Evolutionary conservation across 2,329 filamentous ascomycete species (phyloP).

Genomic region (Fusarium vanettenii): DNA sequence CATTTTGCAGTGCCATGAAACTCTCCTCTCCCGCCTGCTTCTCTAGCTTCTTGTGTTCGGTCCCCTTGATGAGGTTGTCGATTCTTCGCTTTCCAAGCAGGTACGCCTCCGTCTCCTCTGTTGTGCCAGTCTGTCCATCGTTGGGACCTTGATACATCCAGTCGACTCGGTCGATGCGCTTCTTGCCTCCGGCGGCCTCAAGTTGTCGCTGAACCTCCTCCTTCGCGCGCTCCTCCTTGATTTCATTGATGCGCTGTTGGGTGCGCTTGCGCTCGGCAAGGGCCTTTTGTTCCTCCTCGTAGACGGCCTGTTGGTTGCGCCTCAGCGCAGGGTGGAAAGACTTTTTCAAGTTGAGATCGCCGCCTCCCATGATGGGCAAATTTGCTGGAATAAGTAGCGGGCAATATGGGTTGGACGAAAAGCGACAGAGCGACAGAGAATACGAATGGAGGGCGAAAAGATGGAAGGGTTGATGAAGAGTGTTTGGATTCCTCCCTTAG

Average conservation of each 20-base stretch:
- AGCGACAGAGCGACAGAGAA: background rate
- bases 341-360: conserved; percentile 95
- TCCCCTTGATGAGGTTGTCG: conserved; percentile 82
- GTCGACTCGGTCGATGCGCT: conserved; percentile 85
- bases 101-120: conserved; percentile 94
- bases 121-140: conserved; percentile 77
- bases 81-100: conserved; percentile 92
- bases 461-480: background rate
- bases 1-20: conserved; percentile 72
- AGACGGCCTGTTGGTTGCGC: conserved; percentile 91
- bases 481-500: background rate
- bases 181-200: conserved; percentile 86
- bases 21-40: conserved; percentile 75
- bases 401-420: conserved; percentile 16
- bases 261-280: conserved; percentile 95
- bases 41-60: conserved; percentile 82
- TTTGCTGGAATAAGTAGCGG: background rate
- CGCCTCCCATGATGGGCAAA: conserved; percentile 80
- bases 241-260: conserved; percentile 90
- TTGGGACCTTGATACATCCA: conserved; percentile 98
- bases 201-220: conserved; percentile 92
- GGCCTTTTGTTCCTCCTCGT: conserved; percentile 91
- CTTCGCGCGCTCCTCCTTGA: conserved; percentile 91
- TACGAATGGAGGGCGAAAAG: conserved; percentile 13
- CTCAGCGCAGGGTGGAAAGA: conserved; percentile 93